phyloP scores from a whole-genome alignment of 768 basidiomycete species.

The Hemileccinum impolitum region DNA sequence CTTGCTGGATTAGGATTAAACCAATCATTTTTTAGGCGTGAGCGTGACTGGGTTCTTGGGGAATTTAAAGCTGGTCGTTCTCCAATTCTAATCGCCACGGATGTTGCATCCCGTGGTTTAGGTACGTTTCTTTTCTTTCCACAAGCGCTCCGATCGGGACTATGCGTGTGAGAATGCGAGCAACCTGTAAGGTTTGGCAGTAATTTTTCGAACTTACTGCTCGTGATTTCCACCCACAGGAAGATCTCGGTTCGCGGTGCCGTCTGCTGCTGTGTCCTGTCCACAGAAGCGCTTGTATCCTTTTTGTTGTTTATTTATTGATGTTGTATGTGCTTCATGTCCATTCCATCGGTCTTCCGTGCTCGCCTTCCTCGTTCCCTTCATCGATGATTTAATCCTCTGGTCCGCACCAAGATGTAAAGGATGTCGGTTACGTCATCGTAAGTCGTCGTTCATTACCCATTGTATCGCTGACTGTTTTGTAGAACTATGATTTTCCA shows the following conservation, averaged over 20 bases:
- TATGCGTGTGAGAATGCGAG: conserved; percentile 30
- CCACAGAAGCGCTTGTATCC: conserved; percentile 31
- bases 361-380: conserved; percentile 16
- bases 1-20: neutral
- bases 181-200: conserved; percentile 27
- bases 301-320: conserved; percentile 27
- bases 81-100: conserved; percentile 97
- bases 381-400: conserved; percentile 30
- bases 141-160: conserved; percentile 32
- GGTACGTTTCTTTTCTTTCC: conserved; percentile 70
- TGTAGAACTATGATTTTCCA: conserved; percentile 93
- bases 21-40: conserved; percentile 52
- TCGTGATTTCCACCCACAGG: conserved; percentile 19
- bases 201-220: too few relatives aligned
- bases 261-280: conserved; percentile 26
- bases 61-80: conserved; percentile 99
- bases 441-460: conserved; percentile 45
- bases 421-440: conserved; percentile 98
- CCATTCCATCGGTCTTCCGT: conserved; percentile 12
- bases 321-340: conserved; percentile 35
- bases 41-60: conserved; percentile 98
- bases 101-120: conserved; percentile 98
- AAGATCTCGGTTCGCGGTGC: conserved; percentile 19
- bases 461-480: conserved; percentile 5
- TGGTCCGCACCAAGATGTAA: conserved; percentile 72